phyloP scores from a whole-genome alignment of 768 basidiomycete genomes.

The Lactifluus piperatus region DNA sequence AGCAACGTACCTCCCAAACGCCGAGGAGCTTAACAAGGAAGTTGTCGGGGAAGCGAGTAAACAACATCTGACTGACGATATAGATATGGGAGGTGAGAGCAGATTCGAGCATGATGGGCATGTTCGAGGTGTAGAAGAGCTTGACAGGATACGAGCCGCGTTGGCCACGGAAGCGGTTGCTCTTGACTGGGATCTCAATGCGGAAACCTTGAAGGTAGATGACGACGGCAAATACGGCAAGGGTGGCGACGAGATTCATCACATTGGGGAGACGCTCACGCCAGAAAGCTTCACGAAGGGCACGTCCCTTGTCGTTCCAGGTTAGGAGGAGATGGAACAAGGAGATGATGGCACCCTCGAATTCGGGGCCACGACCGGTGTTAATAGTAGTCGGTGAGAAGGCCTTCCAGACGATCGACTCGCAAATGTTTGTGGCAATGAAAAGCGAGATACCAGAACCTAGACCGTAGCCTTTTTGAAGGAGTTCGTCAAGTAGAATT shows the following conservation, averaged over 20 bases:
- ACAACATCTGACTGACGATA: constrained; percentile 94
- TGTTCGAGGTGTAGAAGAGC: constrained; percentile 97
- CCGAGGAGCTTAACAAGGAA: constrained; percentile 84
- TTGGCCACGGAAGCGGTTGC: constrained; percentile 93
- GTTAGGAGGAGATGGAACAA: constrained; percentile 98
- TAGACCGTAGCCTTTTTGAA: constrained; percentile 98
- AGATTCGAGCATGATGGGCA: constrained; percentile 99
- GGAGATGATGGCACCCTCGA: constrained; percentile 93
- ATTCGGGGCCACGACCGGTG: constrained; percentile 96
- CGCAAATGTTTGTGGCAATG: constrained; percentile 99
- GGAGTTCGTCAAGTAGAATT: constrained; percentile 95
- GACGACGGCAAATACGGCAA: constrained; percentile 85
- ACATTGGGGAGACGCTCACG: constrained; percentile 93
- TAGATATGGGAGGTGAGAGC: constrained; percentile 92
- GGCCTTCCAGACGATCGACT: constrained; percentile 99
- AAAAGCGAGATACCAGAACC: constrained; percentile 98
- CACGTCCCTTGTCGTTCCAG: constrained; percentile 96
- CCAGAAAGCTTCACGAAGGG: constrained; percentile 97
- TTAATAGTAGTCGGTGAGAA: constrained; percentile 98
- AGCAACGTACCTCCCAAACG: constrained; percentile 84
- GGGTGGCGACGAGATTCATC: constrained; percentile 94
- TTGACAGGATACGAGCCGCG: constrained; percentile 94
- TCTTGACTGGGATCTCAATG: constrained; percentile 97
- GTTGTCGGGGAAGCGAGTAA: constrained; percentile 84
- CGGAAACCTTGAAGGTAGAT: constrained; percentile 99